phyloP scores from a whole-genome alignment of 1,284 basidiomycete genomes.

The Puccinia novopanici region DNA sequence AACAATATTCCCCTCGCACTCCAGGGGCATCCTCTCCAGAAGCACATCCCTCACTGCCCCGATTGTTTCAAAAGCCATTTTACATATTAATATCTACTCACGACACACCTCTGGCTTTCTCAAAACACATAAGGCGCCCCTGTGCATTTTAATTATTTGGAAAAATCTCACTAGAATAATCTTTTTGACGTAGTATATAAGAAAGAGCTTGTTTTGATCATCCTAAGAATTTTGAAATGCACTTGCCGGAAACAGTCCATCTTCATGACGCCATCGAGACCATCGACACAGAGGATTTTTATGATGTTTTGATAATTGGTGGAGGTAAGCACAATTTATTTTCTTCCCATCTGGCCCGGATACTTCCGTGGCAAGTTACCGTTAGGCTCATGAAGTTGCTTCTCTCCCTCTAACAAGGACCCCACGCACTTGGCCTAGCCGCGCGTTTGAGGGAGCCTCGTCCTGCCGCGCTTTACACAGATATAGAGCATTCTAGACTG shows the following conservation, averaged over 20 bases:
- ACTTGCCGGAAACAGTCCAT: not conserved
- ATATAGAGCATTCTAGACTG: conserved; percentile 57
- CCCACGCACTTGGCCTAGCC: conserved; percentile 55
- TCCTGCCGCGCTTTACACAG: conserved; percentile 56
- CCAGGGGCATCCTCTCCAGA: too few relatives aligned
- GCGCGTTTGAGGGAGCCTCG: conserved; percentile 54
- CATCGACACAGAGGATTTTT: conserved; percentile 43
- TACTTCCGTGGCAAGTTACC: not conserved
- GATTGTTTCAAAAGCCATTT: too few relatives aligned
- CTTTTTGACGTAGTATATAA: not conserved
- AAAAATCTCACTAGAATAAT: not conserved
- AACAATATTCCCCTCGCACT: too few relatives aligned
- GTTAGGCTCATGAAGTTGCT: not conserved
- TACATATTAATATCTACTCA: too few relatives aligned
- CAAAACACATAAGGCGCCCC: too few relatives aligned
- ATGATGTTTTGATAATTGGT: conserved; percentile 49
- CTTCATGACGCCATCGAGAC: conserved; percentile 27
- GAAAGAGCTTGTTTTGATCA: not conserved
- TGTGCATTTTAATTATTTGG: too few relatives aligned
- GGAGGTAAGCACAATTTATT: conserved; percentile 33
- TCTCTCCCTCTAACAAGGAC: conserved; percentile 50
- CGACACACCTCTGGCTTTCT: too few relatives aligned
- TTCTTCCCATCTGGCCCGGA: not conserved
- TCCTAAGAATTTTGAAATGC: not conserved
- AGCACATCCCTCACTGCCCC: too few relatives aligned